Base-by-base conservation (phyloP, 2,329 filamentous ascomycete genomes). In the Ascochyta viciae-villosae region DNA sequence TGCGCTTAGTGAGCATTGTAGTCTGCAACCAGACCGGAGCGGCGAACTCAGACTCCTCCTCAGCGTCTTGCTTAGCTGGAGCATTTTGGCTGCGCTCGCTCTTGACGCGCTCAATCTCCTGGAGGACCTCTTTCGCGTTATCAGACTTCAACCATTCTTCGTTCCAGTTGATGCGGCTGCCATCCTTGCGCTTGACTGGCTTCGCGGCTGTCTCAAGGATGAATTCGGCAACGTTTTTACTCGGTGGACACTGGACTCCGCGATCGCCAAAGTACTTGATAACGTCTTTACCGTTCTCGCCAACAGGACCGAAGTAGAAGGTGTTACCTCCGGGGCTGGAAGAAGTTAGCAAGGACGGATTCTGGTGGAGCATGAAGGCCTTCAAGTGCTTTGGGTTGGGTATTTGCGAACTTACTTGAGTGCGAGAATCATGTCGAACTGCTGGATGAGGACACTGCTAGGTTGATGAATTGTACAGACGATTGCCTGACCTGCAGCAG, bases 381-480 rank as follows among this genome's bases (percentile, higher is more conserved):
- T 40, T 6, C 12, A 26, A 4, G 3, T 27, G 5, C 3, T 23
- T 9, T 44, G 4, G 27, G 7, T 23, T 6, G 4, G 6, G 19
- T 13, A 22, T 39, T 23, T 23, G 19, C n/a, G 10, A 37, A 39
- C 41, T 44, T 44, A 44, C 41, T 89, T 88, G 29, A 91, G 79
- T 2, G 87, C 86, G 1, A 91, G 80, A 16, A 91, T 85, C 83
- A 89, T 89, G 70, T 91, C 88, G 73, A 91, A 91, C 67, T 90
- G 83, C 66, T 90, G 83, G 53, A 90, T 87, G 2, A 91, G 78
- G 56, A 89, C 82, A 1, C 86, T 87, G 2, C 85, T 88, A 4
- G 88, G 88, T 67, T 91, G 88, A 67, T 91, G 88, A 50, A 91
- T 90, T 0, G 88, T 91, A 74, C 88, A 90, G 48, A 91, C 79